Evolutionary conservation across 1,284 basidiomycete species (phyloP).

Genomic region (Gomphus bonarii): DNA sequence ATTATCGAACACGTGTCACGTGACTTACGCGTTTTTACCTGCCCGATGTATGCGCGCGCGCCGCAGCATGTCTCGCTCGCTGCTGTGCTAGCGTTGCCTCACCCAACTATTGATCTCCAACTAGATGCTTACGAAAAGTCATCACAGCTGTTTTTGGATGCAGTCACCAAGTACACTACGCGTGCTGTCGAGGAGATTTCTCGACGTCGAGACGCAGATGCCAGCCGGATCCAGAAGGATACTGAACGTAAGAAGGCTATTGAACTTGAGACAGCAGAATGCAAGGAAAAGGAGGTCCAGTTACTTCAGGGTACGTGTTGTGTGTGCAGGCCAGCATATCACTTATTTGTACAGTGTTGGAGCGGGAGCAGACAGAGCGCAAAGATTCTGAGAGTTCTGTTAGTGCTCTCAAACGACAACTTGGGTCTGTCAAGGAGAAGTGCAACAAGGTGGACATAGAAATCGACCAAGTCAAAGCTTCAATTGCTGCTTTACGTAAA

Average conservation of each 20-base stretch:
- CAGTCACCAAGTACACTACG: constrained; percentile 57
- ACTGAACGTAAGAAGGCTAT: constrained; percentile 44
- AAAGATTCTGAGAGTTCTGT: constrained; percentile 58
- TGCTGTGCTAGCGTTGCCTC: constrained; percentile 40
- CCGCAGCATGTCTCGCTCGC: constrained; percentile 39
- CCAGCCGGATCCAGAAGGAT: constrained; percentile 47
- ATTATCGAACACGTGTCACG: constrained; percentile 7
- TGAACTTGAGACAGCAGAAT: constrained; percentile 57
- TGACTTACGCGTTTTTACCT: neutral
- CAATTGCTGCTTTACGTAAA: constrained; percentile 46
- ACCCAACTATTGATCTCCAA: constrained; percentile 56
- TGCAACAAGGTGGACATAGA: constrained; percentile 49
- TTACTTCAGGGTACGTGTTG: constrained; percentile 44
- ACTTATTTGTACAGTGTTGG: constrained; percentile 37
- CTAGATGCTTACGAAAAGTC: constrained; percentile 51
- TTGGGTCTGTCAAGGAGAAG: constrained; percentile 48
- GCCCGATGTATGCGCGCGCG: constrained; percentile 40
- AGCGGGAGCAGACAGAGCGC: constrained; percentile 57
- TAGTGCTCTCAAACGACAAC: constrained; percentile 50
- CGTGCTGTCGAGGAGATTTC: constrained; percentile 53
- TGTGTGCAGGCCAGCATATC: neutral
- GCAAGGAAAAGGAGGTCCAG: constrained; percentile 64
- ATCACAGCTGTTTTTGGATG: constrained; percentile 58
- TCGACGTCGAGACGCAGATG: constrained; percentile 44
- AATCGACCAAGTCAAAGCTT: constrained; percentile 54